These are phyloP conservation scores for Colletotrichum destructivum DNA, from an alignment of 2,329 filamentous ascomycete species.

Conservation along the genomic window DNA sequence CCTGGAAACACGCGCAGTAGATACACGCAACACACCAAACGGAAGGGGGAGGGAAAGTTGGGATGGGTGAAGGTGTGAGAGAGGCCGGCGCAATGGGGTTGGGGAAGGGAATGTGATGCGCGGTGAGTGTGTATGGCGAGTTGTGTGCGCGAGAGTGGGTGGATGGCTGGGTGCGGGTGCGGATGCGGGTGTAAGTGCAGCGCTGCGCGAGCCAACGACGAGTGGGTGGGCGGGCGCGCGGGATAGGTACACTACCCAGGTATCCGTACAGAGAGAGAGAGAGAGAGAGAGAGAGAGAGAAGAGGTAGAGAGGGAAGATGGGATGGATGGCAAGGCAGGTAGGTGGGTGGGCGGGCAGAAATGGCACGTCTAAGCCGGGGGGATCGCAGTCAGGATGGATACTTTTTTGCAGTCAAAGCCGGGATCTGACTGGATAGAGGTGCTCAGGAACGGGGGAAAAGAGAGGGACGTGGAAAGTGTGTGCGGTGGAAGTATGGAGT, in stretches of 20 bases:
- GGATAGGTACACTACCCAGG: background rate
- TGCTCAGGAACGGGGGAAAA: slow-evolving; percentile 30
- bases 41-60: slow-evolving; percentile 3
- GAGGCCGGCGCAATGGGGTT: slow-evolving; percentile 31
- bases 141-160: slow-evolving; percentile 30
- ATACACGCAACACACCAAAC: slow-evolving; percentile 17
- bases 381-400: slow-evolving; percentile 34
- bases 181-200: slow-evolving; percentile 34
- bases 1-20: slow-evolving; percentile 30
- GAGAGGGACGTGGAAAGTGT: slow-evolving; percentile 22
- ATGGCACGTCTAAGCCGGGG: slow-evolving; percentile 31
- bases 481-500: slow-evolving; percentile 13
- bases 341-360: slow-evolving; percentile 25
- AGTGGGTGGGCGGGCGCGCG: slow-evolving; percentile 24
- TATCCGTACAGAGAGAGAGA: background rate
- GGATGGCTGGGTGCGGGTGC: slow-evolving; percentile 33
- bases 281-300: background rate
- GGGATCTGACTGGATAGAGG: slow-evolving; percentile 26
- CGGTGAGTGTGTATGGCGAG: slow-evolving; percentile 38
- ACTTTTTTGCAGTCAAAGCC: slow-evolving; percentile 21
- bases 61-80: slow-evolving; percentile 9
- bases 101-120: slow-evolving; percentile 28
- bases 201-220: slow-evolving; percentile 22
- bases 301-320: slow-evolving; percentile 16
- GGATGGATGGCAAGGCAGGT: slow-evolving; percentile 20